These are phyloP conservation scores for Abrus pulchellus DNA, from an alignment of 306 rosid genomes.

Conservation along the genomic window DNA sequence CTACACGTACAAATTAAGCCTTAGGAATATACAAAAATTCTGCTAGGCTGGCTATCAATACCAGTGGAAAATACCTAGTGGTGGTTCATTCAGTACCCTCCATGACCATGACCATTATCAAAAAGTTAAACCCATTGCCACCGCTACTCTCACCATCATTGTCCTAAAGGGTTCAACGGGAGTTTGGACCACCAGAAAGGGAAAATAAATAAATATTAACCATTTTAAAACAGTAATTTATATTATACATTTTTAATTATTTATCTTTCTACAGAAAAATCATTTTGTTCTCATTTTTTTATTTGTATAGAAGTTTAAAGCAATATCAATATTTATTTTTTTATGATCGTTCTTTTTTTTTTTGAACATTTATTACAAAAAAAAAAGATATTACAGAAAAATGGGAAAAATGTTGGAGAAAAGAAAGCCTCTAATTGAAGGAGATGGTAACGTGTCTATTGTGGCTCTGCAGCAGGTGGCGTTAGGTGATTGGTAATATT, in stretches of 20 bases:
- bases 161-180: slow-evolving; percentile 34
- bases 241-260: too few species aligned
- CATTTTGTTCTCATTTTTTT: too few species aligned
- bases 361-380: too few species aligned
- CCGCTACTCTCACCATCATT: slow-evolving; percentile 63
- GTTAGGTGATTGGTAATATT: not conserved
- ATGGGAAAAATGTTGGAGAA: not conserved
- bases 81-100: slow-evolving; percentile 16
- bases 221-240: too few species aligned
- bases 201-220: not conserved
- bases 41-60: slow-evolving; percentile 63
- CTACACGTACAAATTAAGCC: slow-evolving; percentile 31
- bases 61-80: slow-evolving; percentile 13
- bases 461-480: slow-evolving; percentile 35
- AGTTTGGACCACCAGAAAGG: slow-evolving; percentile 58
- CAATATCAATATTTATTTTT: too few species aligned
- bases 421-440: slow-evolving; percentile 32
- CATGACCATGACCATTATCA: slow-evolving; percentile 37
- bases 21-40: slow-evolving; percentile 61
- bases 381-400: too few species aligned
- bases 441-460: slow-evolving; percentile 38
- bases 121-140: slow-evolving; percentile 48
- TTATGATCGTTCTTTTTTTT: too few species aligned
- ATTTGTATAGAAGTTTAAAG: too few species aligned
- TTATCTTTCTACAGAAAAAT: too few species aligned